phyloP scores from a whole-genome alignment of 352 stramenopile species.

The Globisporangium takayamanum region DNA sequence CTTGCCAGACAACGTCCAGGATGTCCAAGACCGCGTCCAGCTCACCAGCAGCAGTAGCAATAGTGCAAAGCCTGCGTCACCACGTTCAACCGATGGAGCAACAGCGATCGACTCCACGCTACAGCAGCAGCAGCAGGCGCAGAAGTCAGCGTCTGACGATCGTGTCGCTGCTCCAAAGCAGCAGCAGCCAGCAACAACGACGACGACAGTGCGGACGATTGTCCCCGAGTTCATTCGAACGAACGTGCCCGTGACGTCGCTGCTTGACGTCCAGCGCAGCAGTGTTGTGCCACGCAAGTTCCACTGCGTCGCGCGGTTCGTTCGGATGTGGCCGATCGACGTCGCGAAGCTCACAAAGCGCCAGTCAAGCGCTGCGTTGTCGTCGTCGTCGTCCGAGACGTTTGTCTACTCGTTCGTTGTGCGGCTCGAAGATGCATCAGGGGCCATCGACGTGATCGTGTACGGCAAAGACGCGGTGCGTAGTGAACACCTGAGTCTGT shows the following conservation, averaged over 20 bases:
- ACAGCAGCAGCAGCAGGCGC: not conserved
- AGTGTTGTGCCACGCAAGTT: constrained; percentile 50
- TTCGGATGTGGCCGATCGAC: constrained; percentile 38
- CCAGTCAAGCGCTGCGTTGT: constrained; percentile 10
- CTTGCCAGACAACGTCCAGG: constrained; percentile 32
- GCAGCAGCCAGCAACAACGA: not conserved
- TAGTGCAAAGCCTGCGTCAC: not conserved
- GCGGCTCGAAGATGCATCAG: constrained; percentile 38
- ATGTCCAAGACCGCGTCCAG: constrained; percentile 37
- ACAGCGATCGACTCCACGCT: not conserved
- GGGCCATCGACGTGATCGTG: constrained; percentile 55
- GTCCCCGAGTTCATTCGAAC: constrained; percentile 41
- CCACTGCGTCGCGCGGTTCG: constrained; percentile 44
- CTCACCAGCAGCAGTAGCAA: not conserved
- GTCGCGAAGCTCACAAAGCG: constrained; percentile 45
- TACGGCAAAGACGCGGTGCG: constrained; percentile 67
- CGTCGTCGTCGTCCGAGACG: constrained; percentile 1
- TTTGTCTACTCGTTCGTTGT: constrained; percentile 70
- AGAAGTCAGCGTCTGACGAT: not conserved
- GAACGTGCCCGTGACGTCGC: constrained; percentile 35
- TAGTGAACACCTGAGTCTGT: constrained; percentile 4
- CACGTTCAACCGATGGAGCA: not conserved
- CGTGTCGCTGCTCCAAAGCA: not conserved
- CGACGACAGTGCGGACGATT: constrained; percentile 20
- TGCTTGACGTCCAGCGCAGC: constrained; percentile 27